Evolutionary conservation across 352 stramenopile species (phyloP), one percentile per base, ranked within the genome.

Genomic region (Pythium coloratum): DNA sequence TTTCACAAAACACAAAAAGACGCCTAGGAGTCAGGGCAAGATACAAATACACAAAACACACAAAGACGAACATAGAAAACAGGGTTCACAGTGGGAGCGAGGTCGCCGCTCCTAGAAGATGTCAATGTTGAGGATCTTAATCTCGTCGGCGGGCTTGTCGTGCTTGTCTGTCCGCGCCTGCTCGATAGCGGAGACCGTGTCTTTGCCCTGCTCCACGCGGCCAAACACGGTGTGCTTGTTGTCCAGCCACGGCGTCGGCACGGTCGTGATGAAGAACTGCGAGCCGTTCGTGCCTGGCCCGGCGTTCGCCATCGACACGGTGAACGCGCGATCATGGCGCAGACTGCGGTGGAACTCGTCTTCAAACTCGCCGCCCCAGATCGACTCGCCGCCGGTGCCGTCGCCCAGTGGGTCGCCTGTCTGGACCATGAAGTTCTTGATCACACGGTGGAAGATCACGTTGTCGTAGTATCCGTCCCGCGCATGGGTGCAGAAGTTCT

Each of bases 371-470:
- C 96, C 97, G 34, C 97, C 97, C 97, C 98, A 99, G 66, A 99
- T 99, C 56, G 85, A 98, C 81, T 99, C 97, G 32, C 98, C 98
- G 54, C 97, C 97, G 1, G 97, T 99, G 46, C 97, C 97, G 76
- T 99, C 96, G 33, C 98, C 97, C 16, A 98, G 72, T 13, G 97
- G 97, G 70, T 99, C 97, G 2, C 92, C 92, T 1, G 83, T 93
- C 84, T 99, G 97, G 44, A 99, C 80, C 97, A 99, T 99, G 70
- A 99, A 99, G 55, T 96, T 97, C 75, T 98, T 98, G 76, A 99
- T 99, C 61, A 99, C 94, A 58, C 98, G 95, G 80, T 99, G 98
- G 76, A 99, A 99, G 59, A 99, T 94, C 10, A 99, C 78, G 70
- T 98, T 97, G 78, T 99, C 97, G 72, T 99, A 99, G 83, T 99